Base-by-base conservation (phyloP, 257 asterid genomes). In the Apocynum venetum region DNA sequence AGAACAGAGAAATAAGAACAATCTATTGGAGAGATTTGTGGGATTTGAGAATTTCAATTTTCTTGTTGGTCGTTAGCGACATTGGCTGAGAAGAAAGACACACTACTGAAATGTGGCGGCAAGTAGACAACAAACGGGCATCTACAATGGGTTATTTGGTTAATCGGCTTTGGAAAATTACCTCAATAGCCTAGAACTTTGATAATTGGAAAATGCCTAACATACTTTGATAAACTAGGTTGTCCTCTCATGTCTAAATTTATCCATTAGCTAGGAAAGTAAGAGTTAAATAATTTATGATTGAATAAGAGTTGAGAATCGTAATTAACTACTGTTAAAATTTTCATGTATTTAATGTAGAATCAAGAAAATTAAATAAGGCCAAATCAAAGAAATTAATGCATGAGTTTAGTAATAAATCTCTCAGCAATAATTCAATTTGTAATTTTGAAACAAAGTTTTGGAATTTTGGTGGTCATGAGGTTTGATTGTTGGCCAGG, bases 51-150 rank as follows among this genome's bases (percentile, higher is more conserved):
- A 3, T 1, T 78, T 76, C 25, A 25, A 64, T 8, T 36, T 64
- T 76, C 4, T 55, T 53, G 38, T 51, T 73, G 73, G 80, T 77
- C 70, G 86, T 83, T 78, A 61, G 80, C 72, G 78, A 85, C 63
- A 82, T 77, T 46, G 82, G 64, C 47, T 31, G 85, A 76, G 84
- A 78, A 59, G 83, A 60, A 84, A 85, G 87, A 90, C 92, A 82
- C 82, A 82, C 78, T 73, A 91, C 82, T 81, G 77, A 88, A 81
- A 85, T 51, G 87, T 87, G 93, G 97, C 97, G 93, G 96, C 91
- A 90, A 65, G 64, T 80, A 86, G 92, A 84, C 75, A 82, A 74
- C 57, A 76, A 66, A 92, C 97, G 96, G 93, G 97, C 96, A 76
- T 80, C 61, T 67, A 74, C 46, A 76, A 57, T 72, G 75, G 70